Evolutionary conservation across 2,329 filamentous ascomycete genomes (phyloP), one percentile per base, ranked within the genome.

Genomic region (Calonectria ilicicola): DNA sequence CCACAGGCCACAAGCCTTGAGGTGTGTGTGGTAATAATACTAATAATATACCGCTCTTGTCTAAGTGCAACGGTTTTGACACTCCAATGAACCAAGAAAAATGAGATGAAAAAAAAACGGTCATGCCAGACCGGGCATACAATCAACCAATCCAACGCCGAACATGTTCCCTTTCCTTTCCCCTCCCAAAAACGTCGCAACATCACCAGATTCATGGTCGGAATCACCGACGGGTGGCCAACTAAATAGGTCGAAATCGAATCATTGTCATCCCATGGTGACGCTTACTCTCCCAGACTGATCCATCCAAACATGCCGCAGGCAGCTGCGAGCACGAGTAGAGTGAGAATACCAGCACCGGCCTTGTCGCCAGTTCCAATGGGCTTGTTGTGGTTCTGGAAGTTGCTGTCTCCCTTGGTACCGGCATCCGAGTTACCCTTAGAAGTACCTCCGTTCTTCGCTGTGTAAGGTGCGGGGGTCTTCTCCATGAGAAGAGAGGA

Each of bases 381-480:
- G 14, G 85, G 83, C 65, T 78, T 77, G 19, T 78, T 75, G 23
- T 80, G 68, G 65, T 80, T 79, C 42, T 80, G 77, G 40, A 84
- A 84, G 21, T 81, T 79, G 72, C 83, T 79, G 44, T 84, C 81
- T 69, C 82, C 81, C 35, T 83, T 80, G 27, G 81, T 81, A 23
- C 84, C 86, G 5, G 87, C 86, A 70, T 86, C 83, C 5, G 83
- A 82, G 68, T 89, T 82, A 38, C 87, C 86, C 74, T 81, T 78
- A 53, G 86, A 88, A 1, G 86, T 91, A 67, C 91, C 91, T 64
- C 90, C 91, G 2, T 84, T 86, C 12, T 81, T 75, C 2, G 85
- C 85, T 0, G 88, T 89, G 19, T 87, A 82, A 0, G 88, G 87
- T 2, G 81, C 74, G 26, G 84, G 81, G 2, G 84, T 83, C 5